A percentile compares a stretch with the other conserved stretches of the same genome.
Evolutionary conservation across 208 protist genomes (phyloP).

Genomic region (Crithidia sp.): DNA sequence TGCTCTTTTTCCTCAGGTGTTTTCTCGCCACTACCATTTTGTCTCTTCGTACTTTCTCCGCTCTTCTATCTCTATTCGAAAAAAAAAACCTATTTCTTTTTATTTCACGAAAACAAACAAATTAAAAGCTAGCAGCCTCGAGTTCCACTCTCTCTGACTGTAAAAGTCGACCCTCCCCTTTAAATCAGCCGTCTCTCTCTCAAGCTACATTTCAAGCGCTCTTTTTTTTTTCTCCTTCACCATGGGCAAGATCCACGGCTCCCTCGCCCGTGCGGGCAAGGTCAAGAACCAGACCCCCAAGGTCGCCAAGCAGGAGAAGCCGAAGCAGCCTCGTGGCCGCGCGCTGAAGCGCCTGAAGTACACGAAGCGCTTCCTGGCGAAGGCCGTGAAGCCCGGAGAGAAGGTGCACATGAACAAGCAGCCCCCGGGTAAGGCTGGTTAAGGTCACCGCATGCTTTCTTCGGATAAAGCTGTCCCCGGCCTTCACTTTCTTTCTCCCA

Average conservation of each 20-base stretch:
- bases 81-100: not conserved
- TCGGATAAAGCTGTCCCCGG: not conserved
- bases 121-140: no score
- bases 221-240: constrained; percentile 32
- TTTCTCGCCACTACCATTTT: not conserved
- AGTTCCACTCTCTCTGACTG: no score
- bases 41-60: not conserved
- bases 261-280: constrained; percentile 98
- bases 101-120: no score
- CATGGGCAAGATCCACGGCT: constrained; percentile 98
- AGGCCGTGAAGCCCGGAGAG: constrained; percentile 92
- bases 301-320: constrained; percentile 95
- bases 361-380: constrained; percentile 97
- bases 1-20: not conserved
- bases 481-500: not conserved
- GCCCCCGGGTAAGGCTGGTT: constrained; percentile 88
- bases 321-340: constrained; percentile 94
- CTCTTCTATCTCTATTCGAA: not conserved
- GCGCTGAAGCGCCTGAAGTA: constrained; percentile 98
- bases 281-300: constrained; percentile 98
- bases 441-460: constrained; percentile 27
- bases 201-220: not conserved
- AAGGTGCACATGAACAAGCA: constrained; percentile 95
- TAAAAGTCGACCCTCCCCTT: not conserved
- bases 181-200: not conserved